A percentile compares a stretch with the other conserved stretches of the same genome.
phyloP scores from a whole-genome alignment of 768 basidiomycete species.

The Pisolithus marmoratus region DNA sequence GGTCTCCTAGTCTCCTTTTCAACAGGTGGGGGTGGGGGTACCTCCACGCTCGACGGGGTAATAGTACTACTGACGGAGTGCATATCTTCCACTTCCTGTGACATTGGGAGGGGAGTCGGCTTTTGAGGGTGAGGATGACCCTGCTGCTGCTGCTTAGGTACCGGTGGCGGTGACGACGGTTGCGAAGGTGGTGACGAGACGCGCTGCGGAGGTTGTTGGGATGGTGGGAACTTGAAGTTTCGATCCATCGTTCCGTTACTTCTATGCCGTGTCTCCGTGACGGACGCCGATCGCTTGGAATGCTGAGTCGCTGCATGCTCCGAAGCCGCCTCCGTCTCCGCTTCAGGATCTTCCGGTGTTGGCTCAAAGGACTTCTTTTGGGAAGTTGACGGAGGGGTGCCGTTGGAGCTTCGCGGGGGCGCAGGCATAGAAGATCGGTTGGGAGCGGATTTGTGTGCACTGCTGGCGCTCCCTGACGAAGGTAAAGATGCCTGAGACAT shows the following conservation, averaged over 20 bases:
- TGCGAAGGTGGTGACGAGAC: conserved; percentile 24
- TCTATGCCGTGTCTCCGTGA: conserved; percentile 29
- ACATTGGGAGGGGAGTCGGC: conserved; percentile 6
- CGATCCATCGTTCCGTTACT: conserved; percentile 74
- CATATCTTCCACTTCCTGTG: conserved; percentile 1
- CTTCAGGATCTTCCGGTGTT: conserved; percentile 41
- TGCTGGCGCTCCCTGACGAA: conserved; percentile 31
- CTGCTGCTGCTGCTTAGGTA: not conserved
- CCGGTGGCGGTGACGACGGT: conserved; percentile 16
- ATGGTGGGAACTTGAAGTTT: conserved; percentile 62
- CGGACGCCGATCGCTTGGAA: conserved; percentile 12
- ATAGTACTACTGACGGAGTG: conserved; percentile 32
- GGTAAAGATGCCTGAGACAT: conserved; percentile 66
- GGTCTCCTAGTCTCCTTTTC: conserved; percentile 57
- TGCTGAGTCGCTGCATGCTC: conserved; percentile 14
- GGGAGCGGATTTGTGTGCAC: conserved; percentile 30
- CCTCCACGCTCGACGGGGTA: conserved; percentile 62
- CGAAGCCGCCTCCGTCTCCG: conserved; percentile 30
- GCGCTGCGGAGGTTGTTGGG: conserved; percentile 9
- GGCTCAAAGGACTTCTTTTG: conserved; percentile 39
- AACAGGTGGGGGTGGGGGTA: conserved; percentile 74
- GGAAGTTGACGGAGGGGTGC: conserved; percentile 35
- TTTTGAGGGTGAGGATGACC: conserved; percentile 12
- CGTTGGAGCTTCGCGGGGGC: conserved; percentile 38
- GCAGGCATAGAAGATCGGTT: conserved; percentile 68